Evolutionary conservation across 2,329 filamentous ascomycete species (phyloP).

Genomic region (Clonostachys rosea): DNA sequence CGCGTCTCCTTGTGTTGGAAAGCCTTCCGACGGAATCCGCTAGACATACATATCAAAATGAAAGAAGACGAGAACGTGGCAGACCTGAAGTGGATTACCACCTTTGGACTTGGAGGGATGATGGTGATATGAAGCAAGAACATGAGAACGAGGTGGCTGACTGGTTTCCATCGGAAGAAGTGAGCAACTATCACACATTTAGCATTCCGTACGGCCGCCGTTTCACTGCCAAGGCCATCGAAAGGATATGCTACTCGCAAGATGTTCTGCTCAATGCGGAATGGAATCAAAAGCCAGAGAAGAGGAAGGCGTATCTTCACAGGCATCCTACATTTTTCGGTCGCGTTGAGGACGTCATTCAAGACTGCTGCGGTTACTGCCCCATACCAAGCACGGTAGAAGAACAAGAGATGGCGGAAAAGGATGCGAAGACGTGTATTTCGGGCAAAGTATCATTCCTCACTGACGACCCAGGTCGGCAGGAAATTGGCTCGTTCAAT

Average conservation of each 20-base stretch:
- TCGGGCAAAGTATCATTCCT: conserved; percentile 71
- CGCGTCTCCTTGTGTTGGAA: conserved; percentile 75
- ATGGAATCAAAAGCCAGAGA: conserved; percentile 69
- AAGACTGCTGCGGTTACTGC: conserved; percentile 79
- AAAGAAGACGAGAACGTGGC: conserved; percentile 68
- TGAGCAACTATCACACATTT: conserved; percentile 77
- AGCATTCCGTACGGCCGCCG: conserved; percentile 62
- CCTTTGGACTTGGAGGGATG: conserved; percentile 25
- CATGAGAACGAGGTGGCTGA: conserved; percentile 80
- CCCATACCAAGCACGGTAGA: conserved; percentile 65
- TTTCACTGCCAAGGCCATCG: conserved; percentile 66
- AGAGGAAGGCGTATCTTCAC: conserved; percentile 73
- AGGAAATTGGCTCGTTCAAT: conserved; percentile 68
- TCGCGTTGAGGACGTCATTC: conserved; percentile 65
- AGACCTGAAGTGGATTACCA: conserved; percentile 51
- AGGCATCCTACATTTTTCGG: conserved; percentile 85
- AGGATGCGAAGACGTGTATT: conserved; percentile 72
- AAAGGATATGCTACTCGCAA: conserved; percentile 76
- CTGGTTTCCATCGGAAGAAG: conserved; percentile 72
- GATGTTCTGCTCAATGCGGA: conserved; percentile 81
- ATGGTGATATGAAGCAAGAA: conserved; percentile 71
- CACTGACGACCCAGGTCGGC: conserved; percentile 76
- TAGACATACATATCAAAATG: conserved; percentile 65
- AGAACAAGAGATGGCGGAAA: conserved; percentile 65
- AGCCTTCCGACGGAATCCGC: conserved; percentile 65